Evolutionary conservation across 495 filamentous ascomycete species (phyloP), one percentile per base, ranked within the genome.

Genomic region (Annulohypoxylon stygium): DNA sequence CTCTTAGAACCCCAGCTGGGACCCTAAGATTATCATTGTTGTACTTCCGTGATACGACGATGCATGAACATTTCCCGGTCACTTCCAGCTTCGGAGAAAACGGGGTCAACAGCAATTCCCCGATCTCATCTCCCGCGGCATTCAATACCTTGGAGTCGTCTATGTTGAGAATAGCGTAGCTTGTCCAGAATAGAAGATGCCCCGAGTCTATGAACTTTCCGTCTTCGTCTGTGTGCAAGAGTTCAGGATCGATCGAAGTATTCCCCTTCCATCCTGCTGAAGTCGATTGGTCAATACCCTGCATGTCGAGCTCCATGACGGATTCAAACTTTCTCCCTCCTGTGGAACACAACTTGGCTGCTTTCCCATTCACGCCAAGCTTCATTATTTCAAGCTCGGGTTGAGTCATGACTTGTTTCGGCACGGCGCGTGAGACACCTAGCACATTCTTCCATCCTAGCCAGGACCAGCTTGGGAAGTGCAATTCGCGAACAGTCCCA

Each of bases 381-480:
- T 57, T 67, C 64, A 51, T 67, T 9, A 74, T 63, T 23, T 71
- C 37, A 1, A 74, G 48, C 34, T 74, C 67, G n/a, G 71, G 61
- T 25, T 61, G 50, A 2, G 67, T 34, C 48, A 67, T 20, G 30
- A 67, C 30, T 39, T 66, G 71, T 18, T 54, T 50, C 14, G 48
- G 61, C 26, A 60, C 64, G 8, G 54, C 36, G 16, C 67, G 67
- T 20, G 57, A 62, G n/a, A 71, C 20, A 1, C 67, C 60, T 8
- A 51, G 30, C 8, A 60, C 43, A 20, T 59, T 12, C 30, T 65
- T 59, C 73, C 73, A 69, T 0, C 73, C 69, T 3, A 73, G 41
- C 64, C 69, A 75, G 1, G 73, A 75, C 73, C 65, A 75, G 23
- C 73, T 72, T 3, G 60, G 73, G 26, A 72, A 75, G 43, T 41